A percentile compares a stretch with the other conserved stretches of the same genome.
Evolutionary conservation across 2,329 filamentous ascomycete genomes (phyloP).

Genomic region (Exophiala sp.): DNA sequence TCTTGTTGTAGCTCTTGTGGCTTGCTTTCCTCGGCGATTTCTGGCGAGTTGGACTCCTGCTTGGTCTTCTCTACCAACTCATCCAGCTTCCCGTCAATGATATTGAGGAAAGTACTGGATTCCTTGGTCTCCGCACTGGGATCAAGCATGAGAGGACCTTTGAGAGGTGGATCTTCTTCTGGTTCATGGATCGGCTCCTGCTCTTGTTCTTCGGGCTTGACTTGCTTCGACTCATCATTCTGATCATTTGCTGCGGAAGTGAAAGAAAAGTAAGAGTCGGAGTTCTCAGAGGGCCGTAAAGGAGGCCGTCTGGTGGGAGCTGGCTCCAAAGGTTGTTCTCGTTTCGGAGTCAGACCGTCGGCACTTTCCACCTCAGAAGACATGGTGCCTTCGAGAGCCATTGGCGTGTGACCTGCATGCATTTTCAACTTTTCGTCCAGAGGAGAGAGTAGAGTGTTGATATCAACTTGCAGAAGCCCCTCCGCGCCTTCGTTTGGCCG

Average conservation of each 20-base stretch:
- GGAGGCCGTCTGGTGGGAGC: constrained; percentile 29
- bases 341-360: constrained; percentile 27
- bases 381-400: constrained; percentile 38
- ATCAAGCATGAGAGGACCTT: constrained; percentile 40
- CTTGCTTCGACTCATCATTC: constrained; percentile 7
- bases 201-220: constrained; percentile 7
- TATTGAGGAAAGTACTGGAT: constrained; percentile 36
- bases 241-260: constrained; percentile 6
- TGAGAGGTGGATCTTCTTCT: constrained; percentile 41
- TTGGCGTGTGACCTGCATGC: constrained; percentile 43
- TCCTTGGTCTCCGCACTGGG: constrained; percentile 39
- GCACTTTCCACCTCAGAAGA: constrained; percentile 28
- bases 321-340: constrained; percentile 34
- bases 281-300: constrained; percentile 35
- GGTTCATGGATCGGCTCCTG: constrained; percentile 26
- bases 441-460: constrained; percentile 31
- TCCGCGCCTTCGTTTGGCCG: constrained; percentile 16
- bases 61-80: constrained; percentile 33
- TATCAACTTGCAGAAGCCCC: constrained; percentile 31
- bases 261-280: constrained; percentile 38
- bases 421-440: constrained; percentile 38
- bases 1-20: constrained; percentile 32
- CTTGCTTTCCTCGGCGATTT: constrained; percentile 25
- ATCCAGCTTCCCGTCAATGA: constrained; percentile 40
- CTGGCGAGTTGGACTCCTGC: constrained; percentile 14